A percentile compares a stretch with the other conserved stretches of the same genome.
These are phyloP conservation scores for Pseudocercospora eumusae DNA, from an alignment of 2,329 filamentous ascomycete species.

Conservation along the genomic window DNA sequence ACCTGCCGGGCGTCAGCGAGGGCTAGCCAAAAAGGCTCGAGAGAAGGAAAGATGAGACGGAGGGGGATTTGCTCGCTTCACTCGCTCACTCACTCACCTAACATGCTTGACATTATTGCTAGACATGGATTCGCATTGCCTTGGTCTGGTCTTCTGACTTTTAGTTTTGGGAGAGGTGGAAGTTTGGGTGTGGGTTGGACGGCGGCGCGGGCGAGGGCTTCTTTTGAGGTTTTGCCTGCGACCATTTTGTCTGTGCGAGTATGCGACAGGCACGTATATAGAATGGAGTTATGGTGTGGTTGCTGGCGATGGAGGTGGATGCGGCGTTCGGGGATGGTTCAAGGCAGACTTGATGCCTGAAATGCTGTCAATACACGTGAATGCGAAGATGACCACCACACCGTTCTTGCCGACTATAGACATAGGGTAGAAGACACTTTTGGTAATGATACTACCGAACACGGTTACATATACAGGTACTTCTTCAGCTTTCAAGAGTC, in stretches of 20 bases:
- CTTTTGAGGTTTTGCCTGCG: conserved; percentile 37
- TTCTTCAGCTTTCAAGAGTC: no score
- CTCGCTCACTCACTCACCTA: conserved; percentile 51
- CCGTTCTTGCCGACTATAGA: no score
- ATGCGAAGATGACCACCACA: neutral
- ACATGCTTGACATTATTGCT: conserved; percentile 65
- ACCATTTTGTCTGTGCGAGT: conserved; percentile 33
- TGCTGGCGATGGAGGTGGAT: neutral
- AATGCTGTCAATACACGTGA: neutral
- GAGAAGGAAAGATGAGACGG: neutral
- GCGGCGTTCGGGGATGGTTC: neutral
- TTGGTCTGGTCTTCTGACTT: conserved; percentile 64
- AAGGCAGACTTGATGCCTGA: neutral
- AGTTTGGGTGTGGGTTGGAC: conserved; percentile 48
- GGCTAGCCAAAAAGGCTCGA: neutral
- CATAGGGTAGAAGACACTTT: no score
- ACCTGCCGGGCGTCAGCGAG: conserved; percentile 50
- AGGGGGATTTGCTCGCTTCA: neutral
- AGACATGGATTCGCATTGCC: conserved; percentile 65
- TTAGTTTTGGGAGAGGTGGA: conserved; percentile 63
- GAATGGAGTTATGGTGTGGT: neutral
- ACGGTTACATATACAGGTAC: no score
- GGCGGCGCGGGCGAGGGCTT: conserved; percentile 35
- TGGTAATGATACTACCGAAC: no score
- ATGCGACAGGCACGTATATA: neutral